Evolutionary conservation across 495 filamentous ascomycete genomes (phyloP).

Genomic region (Diplogelasinospora grovesii): DNA sequence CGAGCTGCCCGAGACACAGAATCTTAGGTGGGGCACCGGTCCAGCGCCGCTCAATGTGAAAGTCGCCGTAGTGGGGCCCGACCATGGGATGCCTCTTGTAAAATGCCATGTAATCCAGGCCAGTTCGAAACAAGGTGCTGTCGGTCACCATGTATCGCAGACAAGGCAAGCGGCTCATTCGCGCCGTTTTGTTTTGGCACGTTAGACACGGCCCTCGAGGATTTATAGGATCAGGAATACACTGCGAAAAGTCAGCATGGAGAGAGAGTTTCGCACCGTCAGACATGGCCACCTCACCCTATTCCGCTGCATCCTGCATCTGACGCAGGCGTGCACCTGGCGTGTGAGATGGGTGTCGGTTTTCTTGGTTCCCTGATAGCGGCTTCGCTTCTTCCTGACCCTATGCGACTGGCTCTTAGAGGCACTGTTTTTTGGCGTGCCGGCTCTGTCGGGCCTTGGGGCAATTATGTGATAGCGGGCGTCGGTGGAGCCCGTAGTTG

Average conservation of each 20-base stretch:
- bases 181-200: conserved; percentile 24
- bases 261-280: background rate
- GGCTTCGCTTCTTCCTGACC: conserved; percentile 24
- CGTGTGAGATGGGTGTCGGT: conserved; percentile 27
- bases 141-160: conserved; percentile 36
- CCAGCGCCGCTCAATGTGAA: conserved; percentile 29
- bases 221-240: conserved; percentile 28
- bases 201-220: conserved; percentile 27
- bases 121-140: conserved; percentile 30
- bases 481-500: conserved; percentile 7
- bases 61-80: conserved; percentile 32
- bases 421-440: conserved; percentile 9
- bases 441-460: conserved; percentile 6
- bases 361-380: conserved; percentile 21
- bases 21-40: conserved; percentile 12
- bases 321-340: conserved; percentile 28
- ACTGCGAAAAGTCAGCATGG: conserved; percentile 16
- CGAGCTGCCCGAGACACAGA: conserved; percentile 25
- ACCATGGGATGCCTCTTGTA: conserved; percentile 27
- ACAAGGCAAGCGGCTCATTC: conserved; percentile 32
- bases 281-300: conserved; percentile 15
- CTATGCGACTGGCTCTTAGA: conserved; percentile 6
- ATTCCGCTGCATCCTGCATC: conserved; percentile 33
- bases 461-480: conserved; percentile 17
- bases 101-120: conserved; percentile 27